Conservation (phyloP, 257 asterid species). For the Parsonsia alboflavescens region DNA sequence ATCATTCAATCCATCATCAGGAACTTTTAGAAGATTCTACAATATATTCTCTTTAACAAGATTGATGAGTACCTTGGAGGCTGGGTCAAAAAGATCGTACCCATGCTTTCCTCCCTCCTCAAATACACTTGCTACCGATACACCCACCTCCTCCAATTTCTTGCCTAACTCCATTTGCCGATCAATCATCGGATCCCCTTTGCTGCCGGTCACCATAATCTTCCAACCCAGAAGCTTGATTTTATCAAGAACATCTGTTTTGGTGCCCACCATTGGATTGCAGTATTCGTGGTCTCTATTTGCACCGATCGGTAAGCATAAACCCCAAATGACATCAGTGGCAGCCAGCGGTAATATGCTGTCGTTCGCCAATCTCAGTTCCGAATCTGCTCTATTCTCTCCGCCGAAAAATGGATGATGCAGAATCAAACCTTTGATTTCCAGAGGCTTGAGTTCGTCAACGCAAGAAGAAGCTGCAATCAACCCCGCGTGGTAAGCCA, state of each 20-base stretch:
- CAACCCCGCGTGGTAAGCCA: conserved; percentile 3
- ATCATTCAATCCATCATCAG: too few relatives aligned
- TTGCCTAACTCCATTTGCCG: conserved; percentile 11
- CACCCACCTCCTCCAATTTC: background rate
- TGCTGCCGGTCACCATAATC: conserved; percentile 1
- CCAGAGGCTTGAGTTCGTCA: conserved; percentile 8
- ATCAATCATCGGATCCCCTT: conserved; percentile 8
- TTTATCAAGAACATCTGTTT: conserved; percentile 5
- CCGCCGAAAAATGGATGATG: conserved; percentile 19
- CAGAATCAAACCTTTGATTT: conserved; percentile 13
- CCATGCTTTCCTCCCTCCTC: conserved; percentile 11
- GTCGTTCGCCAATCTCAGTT: conserved; percentile 1
- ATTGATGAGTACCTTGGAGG: background rate
- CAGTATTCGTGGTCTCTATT: conserved; percentile 14
- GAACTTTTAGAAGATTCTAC: background rate
- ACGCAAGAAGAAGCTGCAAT: background rate
- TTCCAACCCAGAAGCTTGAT: conserved; percentile 18
- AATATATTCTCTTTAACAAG: background rate
- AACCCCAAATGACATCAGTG: conserved; percentile 8
- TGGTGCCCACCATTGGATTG: background rate
- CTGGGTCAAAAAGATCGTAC: background rate
- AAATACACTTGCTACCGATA: background rate
- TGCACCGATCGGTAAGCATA: conserved; percentile 13
- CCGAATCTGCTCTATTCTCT: conserved; percentile 4
- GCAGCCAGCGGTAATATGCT: background rate